phyloP scores from a whole-genome alignment of 2,329 filamentous ascomycete species.

The Colletotrichum phormii region DNA sequence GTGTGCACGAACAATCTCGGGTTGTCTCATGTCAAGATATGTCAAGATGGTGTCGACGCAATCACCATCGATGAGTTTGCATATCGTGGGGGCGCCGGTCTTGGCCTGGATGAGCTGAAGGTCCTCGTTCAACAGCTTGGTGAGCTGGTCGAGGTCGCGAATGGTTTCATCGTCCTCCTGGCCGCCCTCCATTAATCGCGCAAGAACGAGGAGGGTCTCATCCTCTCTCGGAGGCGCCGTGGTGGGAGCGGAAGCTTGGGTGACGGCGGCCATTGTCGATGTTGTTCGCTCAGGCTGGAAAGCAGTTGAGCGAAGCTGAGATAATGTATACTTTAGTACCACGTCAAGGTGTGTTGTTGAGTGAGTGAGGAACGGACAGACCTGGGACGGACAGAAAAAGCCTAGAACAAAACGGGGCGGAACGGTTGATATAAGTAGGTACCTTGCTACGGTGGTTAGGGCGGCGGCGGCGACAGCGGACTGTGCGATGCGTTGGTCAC shows the following conservation, averaged over 20 bases:
- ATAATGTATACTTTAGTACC: constrained; percentile 26
- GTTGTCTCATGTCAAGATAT: constrained; percentile 86
- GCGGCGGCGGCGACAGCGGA: constrained; percentile 21
- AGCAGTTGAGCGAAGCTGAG: constrained; percentile 5
- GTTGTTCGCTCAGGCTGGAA: constrained; percentile 1
- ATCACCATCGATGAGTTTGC: constrained; percentile 75
- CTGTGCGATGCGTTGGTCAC: constrained; percentile 35
- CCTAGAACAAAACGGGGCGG: constrained; percentile 29
- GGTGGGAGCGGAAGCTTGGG: constrained; percentile 45
- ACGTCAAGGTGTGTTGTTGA: constrained; percentile 11
- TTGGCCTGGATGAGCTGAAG: constrained; percentile 50
- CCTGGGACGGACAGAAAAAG: constrained; percentile 25
- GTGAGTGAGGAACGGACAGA: constrained; percentile 31
- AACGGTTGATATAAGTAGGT: constrained; percentile 27
- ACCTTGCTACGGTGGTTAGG: constrained; percentile 28
- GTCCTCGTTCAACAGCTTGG: constrained; percentile 70
- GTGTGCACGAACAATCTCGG: constrained; percentile 79
- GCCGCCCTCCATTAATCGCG: constrained; percentile 90
- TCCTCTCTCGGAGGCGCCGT: constrained; percentile 60
- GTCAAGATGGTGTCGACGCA: constrained; percentile 87
- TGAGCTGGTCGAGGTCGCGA: constrained; percentile 67
- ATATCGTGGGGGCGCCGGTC: constrained; percentile 60
- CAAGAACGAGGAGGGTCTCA: constrained; percentile 81
- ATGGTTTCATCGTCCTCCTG: constrained; percentile 82
- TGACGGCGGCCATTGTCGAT: constrained; percentile 48